Evolutionary conservation across 73 alveolate genomes (phyloP), one percentile per base, ranked within the genome.

Genomic region (Blepharisma japonicum): DNA sequence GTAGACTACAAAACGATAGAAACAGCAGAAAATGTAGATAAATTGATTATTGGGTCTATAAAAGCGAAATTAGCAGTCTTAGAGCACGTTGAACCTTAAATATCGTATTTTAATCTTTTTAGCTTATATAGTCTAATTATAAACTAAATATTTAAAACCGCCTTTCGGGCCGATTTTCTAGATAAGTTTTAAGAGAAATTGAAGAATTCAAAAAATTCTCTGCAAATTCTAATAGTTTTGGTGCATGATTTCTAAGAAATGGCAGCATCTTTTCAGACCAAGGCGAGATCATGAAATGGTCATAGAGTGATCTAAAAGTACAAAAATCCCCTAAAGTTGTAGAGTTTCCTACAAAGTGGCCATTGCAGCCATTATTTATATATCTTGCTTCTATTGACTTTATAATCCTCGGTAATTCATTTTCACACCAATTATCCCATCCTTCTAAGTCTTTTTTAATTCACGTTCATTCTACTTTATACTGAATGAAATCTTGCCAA

Each of bases 191-290:
- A 8, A 61, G 23, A 2, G 49, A 14, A 14, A 14, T 1, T 25
- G 74, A 61, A 61, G 74, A 61, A 39, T 61, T 61, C 23, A 14
- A 14, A 61, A 61, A 61, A 61, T 39, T 61, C 5, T 61, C 74
- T 20, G 23, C 74, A 25, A 61, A 61, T 61, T 61, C 74, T 18
- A 61, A 14, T 9, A 61, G 46, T 39, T 61, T 61, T 8, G 74
- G 74, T 61, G 74, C 74, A 20, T n/a, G 50, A 9, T n/a, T 9
- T 25, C 47, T 25, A 8, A 61, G 23, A 25, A 61, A 14, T 18
- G 74, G 74, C 18, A 8, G 1, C 74, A 61, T 61, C 2, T 14
- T 61, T 18, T 61, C 74, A 14, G 42, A 32, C 3, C 42, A 32
- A 32, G 42, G 42, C 42, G 42, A 32, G 42, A 32, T 32, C 42